Evolutionary conservation across 257 asterid genomes (phyloP), one percentile per base, ranked within the genome.

Genomic region (Solanum ahanhuiri): DNA sequence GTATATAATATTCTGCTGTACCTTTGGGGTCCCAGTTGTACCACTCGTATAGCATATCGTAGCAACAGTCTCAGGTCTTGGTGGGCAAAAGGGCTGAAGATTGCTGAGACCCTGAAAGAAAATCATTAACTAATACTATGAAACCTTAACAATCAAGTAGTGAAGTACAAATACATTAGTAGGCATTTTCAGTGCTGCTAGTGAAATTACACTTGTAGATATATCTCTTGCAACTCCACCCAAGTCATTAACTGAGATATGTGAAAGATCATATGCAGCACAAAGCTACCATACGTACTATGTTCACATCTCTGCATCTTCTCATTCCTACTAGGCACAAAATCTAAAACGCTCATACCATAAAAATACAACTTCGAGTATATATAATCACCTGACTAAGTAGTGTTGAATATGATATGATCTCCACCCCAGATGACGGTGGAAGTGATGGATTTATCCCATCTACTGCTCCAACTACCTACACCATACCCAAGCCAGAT

Each of bases 21-120:
- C 99, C 98, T 95, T 96, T 45, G 98, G 99, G 39, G 99, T 96
- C 85, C 98, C 99, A 66, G 99, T 96, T 81, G 99, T 96, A 48
- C 99, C 98, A 88, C 98, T 96, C 28, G 98, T 95, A 87, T 96
- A 95, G 92, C 98, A 96, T 91, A 96, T 90, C 11, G 98, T 96
- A 25, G 97, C 98, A 75, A 91, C 84, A 75, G 94, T 96, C 84
- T 91, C 94, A 63, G 97, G 93, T 89, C 89, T 95, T 82, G 99
- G 99, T 83, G 98, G 93, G 89, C 87, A 88, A 91, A 95, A 94
- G 15, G 98, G 96, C 76, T 89, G 94, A 88, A 88, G 85, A 87
- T 88, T 94, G 86, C 89, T 89, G 84, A 63, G 91, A 51, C 99
- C 99, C 99, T 96, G 85, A 33, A 34, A 34, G 48, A 71, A 69